A percentile compares a stretch with the other conserved stretches of the same genome.
phyloP scores from a whole-genome alignment of 2,329 filamentous ascomycete genomes.

The Cadophora sp. region DNA sequence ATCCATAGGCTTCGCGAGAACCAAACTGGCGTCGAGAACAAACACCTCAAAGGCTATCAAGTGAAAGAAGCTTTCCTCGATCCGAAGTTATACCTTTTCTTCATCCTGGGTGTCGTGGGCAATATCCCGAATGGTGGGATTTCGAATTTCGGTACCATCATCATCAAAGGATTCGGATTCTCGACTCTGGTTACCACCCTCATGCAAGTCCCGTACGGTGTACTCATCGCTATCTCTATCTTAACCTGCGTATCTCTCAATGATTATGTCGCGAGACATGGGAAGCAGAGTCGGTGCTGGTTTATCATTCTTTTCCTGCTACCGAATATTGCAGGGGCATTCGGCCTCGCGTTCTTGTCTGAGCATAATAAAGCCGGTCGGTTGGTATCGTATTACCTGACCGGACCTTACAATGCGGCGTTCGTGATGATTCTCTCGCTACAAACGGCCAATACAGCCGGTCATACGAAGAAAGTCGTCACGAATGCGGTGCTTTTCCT shows the following conservation, averaged over 20 bases:
- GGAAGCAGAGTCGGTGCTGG: slow-evolving; percentile 57
- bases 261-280: slow-evolving; percentile 55
- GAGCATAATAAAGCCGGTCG: slow-evolving; percentile 52
- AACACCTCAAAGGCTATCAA: slow-evolving; percentile 33
- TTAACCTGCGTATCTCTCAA: slow-evolving; percentile 42
- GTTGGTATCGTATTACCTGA: slow-evolving; percentile 57
- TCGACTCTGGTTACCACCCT: slow-evolving; percentile 59
- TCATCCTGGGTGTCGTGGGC: slow-evolving; percentile 56
- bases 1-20: slow-evolving; percentile 33
- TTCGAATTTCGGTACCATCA: slow-evolving; percentile 61
- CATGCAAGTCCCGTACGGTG: slow-evolving; percentile 60
- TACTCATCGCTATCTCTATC: slow-evolving; percentile 65
- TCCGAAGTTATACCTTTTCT: slow-evolving; percentile 44
- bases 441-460: slow-evolving; percentile 64
- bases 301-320: slow-evolving; percentile 63
- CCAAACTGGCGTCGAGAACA: slow-evolving; percentile 37
- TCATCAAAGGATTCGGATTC: slow-evolving; percentile 59
- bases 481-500: slow-evolving; percentile 51
- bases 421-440: slow-evolving; percentile 49
- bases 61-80: slow-evolving; percentile 36
- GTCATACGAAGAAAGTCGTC: slow-evolving; percentile 55
- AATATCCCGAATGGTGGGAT: slow-evolving; percentile 64
- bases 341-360: slow-evolving; percentile 57
- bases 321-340: slow-evolving; percentile 59
- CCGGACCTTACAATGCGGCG: slow-evolving; percentile 31